These are phyloP conservation scores for Teratosphaeria viscida DNA, from an alignment of 2,329 filamentous ascomycete species.

Conservation along the genomic window DNA sequence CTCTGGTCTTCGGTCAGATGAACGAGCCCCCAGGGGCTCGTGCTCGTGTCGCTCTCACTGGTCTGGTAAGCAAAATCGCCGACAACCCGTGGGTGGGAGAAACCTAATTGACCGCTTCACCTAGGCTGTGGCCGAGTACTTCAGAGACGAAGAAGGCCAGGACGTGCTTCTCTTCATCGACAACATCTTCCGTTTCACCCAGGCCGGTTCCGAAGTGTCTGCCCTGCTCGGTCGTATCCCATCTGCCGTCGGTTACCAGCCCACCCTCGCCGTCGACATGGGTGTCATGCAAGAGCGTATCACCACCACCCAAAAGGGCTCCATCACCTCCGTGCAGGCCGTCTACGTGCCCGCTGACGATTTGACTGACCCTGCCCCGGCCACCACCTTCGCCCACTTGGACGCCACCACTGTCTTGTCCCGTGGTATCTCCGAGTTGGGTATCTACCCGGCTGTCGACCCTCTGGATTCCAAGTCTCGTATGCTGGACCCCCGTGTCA, in stretches of 20 bases:
- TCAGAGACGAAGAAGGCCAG: constrained; percentile 66
- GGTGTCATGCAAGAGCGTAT: constrained; percentile 99
- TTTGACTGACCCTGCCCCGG: constrained; percentile 98
- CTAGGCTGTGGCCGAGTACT: constrained; percentile 56
- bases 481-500: constrained; percentile 98
- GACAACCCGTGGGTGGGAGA: background rate
- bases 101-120: background rate
- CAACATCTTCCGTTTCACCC: constrained; percentile 99
- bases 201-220: constrained; percentile 99
- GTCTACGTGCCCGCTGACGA: constrained; percentile 99
- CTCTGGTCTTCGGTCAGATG: constrained; percentile 99
- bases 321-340: constrained; percentile 99
- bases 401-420: constrained; percentile 99
- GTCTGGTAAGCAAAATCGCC: constrained; percentile 25
- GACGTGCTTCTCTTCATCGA: constrained; percentile 99
- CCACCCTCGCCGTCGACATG: constrained; percentile 97
- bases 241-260: constrained; percentile 99
- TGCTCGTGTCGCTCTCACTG: constrained; percentile 98
- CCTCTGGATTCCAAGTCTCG: constrained; percentile 98
- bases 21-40: constrained; percentile 99
- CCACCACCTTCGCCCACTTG: constrained; percentile 99
- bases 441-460: constrained; percentile 99
- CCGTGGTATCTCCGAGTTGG: constrained; percentile 99
- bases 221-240: constrained; percentile 98
- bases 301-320: constrained; percentile 98